These are phyloP conservation scores for Hypoxylon subgilvum DNA, from an alignment of 495 filamentous ascomycete genomes.

Conservation along the genomic window DNA sequence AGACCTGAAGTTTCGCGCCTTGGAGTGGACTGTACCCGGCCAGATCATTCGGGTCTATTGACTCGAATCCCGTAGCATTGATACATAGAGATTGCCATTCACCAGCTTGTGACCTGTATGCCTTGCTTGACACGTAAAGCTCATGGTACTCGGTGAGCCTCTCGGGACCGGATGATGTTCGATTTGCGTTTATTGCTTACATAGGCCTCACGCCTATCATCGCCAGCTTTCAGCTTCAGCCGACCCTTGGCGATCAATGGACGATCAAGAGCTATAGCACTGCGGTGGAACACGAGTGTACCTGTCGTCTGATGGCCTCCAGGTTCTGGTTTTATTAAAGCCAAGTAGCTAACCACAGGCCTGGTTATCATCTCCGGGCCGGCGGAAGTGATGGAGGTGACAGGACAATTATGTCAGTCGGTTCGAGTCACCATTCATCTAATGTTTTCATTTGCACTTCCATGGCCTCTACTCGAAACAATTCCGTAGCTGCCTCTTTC, in stretches of 20 bases:
- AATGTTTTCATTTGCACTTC: not conserved
- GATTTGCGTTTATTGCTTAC: constrained; percentile 1
- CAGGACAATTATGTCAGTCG: not conserved
- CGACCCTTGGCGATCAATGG: constrained; percentile 5
- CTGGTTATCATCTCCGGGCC: not conserved
- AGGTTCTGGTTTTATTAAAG: not conserved
- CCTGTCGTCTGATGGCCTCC: not conserved
- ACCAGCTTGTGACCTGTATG: not conserved
- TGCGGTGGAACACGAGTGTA: not conserved
- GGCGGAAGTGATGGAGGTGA: not conserved
- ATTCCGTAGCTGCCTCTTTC: not conserved
- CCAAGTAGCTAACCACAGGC: not conserved
- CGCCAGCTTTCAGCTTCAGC: not conserved
- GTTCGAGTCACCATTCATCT: not conserved
- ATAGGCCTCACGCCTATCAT: constrained; percentile 11
- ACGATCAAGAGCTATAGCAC: not conserved
- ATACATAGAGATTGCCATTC: not conserved
- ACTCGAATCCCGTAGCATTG: too few species aligned
- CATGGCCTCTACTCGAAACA: not conserved
- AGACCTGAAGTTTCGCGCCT: constrained; percentile 5
- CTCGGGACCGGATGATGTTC: constrained; percentile 5
- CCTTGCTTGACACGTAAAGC: not conserved
- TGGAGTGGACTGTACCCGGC: too few species aligned
- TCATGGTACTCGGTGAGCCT: constrained; percentile 1
- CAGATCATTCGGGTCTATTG: too few species aligned